Conservation (phyloP, 2,329 filamentous ascomycete genomes). For the Penicillium oxalicum region DNA sequence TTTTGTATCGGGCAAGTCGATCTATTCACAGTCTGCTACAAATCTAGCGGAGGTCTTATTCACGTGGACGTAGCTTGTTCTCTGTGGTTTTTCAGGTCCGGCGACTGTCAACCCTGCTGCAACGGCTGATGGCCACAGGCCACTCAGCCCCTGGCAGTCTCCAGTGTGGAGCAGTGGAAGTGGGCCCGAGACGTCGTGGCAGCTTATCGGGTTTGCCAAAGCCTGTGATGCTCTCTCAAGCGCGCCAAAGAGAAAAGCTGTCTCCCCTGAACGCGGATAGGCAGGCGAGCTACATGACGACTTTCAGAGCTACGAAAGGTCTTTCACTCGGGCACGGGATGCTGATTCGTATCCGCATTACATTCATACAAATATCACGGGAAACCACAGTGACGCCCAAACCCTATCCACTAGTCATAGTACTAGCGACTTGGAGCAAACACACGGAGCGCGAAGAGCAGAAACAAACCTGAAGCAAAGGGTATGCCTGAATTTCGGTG, state of each 20-base stretch:
- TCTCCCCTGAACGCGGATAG: too few species aligned
- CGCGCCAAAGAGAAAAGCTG: too few species aligned
- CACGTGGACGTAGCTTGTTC: too few species aligned
- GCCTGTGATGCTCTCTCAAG: too few species aligned
- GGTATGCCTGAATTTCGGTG: slow-evolving; percentile 20
- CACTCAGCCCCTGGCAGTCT: not conserved
- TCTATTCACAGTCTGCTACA: too few species aligned
- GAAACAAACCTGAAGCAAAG: slow-evolving; percentile 15
- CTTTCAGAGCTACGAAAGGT: too few species aligned
- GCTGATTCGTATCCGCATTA: slow-evolving; percentile 12
- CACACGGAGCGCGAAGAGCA: slow-evolving; percentile 10
- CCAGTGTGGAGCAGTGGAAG: slow-evolving; percentile 9
- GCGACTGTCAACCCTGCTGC: not conserved
- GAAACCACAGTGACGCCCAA: slow-evolving; percentile 19
- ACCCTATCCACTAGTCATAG: slow-evolving; percentile 12
- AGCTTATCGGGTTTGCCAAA: slow-evolving; percentile 4
- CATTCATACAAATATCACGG: slow-evolving; percentile 17
- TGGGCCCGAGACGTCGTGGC: slow-evolving; percentile 10
- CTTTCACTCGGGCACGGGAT: slow-evolving; percentile 6
- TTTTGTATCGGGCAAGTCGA: not conserved
- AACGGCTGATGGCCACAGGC: not conserved
- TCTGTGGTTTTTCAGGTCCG: too few species aligned
- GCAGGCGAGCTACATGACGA: too few species aligned
- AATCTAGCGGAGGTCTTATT: too few species aligned
- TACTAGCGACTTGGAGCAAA: slow-evolving; percentile 12